Conservation (phyloP, 257 asterid species). For the Verbena officinalis region DNA sequence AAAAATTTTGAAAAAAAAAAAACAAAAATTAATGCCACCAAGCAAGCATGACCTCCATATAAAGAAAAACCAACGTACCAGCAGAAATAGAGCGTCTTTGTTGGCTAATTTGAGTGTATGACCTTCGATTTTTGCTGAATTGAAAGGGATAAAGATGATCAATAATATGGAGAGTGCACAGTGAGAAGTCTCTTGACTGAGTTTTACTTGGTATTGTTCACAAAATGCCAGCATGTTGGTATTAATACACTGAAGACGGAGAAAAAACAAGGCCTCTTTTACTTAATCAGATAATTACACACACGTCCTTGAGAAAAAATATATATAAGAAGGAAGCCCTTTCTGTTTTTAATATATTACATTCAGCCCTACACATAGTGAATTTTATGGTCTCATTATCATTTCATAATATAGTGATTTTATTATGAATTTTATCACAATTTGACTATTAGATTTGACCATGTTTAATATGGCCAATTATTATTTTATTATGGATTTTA, state of each 20-base stretch:
- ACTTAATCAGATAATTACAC: slow-evolving; percentile 20
- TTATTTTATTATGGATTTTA: no score
- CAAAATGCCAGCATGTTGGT: no score
- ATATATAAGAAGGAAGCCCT: neutral
- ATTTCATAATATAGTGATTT: no score
- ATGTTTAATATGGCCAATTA: no score
- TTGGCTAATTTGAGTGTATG: neutral
- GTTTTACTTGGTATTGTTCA: neutral
- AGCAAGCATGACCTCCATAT: neutral
- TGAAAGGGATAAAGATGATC: neutral
- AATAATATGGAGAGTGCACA: neutral
- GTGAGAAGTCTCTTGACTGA: slow-evolving; percentile 13
- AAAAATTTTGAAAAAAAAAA: slow-evolving; percentile 1
- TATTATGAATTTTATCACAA: no score
- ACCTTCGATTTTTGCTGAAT: slow-evolving; percentile 23
- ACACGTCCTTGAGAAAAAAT: slow-evolving; percentile 3
- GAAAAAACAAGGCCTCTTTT: neutral
- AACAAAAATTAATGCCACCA: neutral
- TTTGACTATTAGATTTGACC: no score
- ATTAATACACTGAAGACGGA: neutral
- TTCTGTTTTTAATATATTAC: no score
- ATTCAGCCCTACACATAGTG: no score
- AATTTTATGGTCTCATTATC: no score
- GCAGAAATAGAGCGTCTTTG: neutral
- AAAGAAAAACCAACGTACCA: neutral